Evolutionary conservation across 1,139 yeast genomes (phyloP).

Genomic region (Zygoascus sp.): DNA sequence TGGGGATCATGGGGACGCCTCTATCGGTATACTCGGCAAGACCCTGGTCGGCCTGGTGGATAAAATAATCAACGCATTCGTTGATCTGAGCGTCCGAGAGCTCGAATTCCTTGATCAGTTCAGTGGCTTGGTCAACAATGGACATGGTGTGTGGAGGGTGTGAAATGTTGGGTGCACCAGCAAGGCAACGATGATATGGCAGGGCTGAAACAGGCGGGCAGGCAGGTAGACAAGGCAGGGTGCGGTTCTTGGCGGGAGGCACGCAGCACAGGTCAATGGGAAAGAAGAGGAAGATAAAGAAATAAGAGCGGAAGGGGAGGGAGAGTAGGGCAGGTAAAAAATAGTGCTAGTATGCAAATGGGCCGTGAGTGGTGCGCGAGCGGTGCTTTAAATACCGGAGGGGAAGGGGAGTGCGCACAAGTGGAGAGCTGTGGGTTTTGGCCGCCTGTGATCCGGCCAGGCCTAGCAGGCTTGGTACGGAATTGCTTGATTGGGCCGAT

Average conservation of each 20-base stretch:
- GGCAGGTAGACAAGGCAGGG: no score
- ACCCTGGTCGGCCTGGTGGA: constrained; percentile 59
- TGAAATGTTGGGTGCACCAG: background rate
- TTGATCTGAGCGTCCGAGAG: constrained; percentile 49
- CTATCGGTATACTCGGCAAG: constrained; percentile 45
- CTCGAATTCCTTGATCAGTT: constrained; percentile 52
- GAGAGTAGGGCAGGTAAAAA: no score
- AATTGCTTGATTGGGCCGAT: background rate
- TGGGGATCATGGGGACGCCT: constrained; percentile 83
- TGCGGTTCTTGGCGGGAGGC: no score
- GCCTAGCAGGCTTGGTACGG: background rate
- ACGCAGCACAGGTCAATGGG: background rate
- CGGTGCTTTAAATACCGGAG: no score
- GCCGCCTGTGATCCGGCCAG: constrained; percentile 3
- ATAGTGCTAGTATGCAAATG: no score
- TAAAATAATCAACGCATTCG: constrained; percentile 60
- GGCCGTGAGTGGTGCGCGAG: no score
- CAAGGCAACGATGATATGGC: no score
- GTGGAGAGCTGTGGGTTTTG: background rate
- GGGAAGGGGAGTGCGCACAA: background rate
- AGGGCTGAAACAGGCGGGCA: no score
- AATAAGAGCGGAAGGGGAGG: background rate
- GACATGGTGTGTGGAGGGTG: background rate
- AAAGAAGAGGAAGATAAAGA: background rate
- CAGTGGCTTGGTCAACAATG: constrained; percentile 35